Evolutionary conservation across 2,329 filamentous ascomycete genomes (phyloP).

Genomic region (Beauveria caledonica): DNA sequence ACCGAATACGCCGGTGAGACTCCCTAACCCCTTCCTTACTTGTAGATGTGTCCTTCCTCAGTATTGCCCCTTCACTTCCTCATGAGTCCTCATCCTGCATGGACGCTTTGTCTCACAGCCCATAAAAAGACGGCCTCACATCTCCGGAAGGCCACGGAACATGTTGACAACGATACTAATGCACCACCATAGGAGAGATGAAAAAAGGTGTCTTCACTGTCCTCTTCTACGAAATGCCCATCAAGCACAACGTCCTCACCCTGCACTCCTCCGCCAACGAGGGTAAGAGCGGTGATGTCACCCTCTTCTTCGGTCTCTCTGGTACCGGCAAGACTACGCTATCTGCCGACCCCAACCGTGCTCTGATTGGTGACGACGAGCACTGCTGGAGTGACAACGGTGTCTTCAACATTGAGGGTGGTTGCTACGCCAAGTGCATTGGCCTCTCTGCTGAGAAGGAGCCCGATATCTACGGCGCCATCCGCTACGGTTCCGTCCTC

Average conservation of each 20-base stretch:
- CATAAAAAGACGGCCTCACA: background rate
- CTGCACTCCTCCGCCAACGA: constrained; percentile 98
- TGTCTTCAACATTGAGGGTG: constrained; percentile 99
- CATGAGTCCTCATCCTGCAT: no score
- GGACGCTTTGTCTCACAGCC: no score
- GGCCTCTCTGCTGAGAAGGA: constrained; percentile 97
- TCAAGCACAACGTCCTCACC: constrained; percentile 98
- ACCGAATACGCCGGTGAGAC: constrained; percentile 77
- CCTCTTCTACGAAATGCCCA: constrained; percentile 99
- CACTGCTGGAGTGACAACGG: constrained; percentile 98
- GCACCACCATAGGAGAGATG: constrained; percentile 38
- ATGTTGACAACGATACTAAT: constrained; percentile 4
- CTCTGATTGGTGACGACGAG: constrained; percentile 96
- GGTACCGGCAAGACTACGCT: constrained; percentile 98
- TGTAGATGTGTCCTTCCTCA: background rate
- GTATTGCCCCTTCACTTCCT: no score
- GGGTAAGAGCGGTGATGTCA: constrained; percentile 89
- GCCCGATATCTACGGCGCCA: constrained; percentile 93
- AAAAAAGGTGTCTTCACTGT: constrained; percentile 99
- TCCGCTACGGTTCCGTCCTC: constrained; percentile 92
- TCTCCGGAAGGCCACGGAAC: background rate
- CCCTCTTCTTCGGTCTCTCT: constrained; percentile 97
- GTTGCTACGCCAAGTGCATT: constrained; percentile 98
- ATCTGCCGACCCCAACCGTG: constrained; percentile 92
- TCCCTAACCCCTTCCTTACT: background rate